phyloP scores from a whole-genome alignment of 805 yeast species.

The Teunomyces gatunensis region DNA sequence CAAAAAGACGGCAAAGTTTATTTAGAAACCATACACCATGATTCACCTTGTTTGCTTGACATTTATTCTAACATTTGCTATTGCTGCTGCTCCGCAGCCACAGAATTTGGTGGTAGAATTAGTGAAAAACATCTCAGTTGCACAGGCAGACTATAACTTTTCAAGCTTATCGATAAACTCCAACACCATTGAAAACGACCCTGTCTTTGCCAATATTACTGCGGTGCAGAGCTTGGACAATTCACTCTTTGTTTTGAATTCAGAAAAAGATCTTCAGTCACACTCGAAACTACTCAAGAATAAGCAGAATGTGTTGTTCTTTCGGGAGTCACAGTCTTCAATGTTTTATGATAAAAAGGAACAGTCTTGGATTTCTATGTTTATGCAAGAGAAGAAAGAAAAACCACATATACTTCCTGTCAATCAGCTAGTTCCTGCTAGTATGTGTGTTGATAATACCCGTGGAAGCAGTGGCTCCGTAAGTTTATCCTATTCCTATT shows the following conservation, averaged over 20 bases:
- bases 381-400: not conserved
- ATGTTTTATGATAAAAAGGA: not conserved
- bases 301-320: not conserved
- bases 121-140: not conserved
- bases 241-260: not conserved
- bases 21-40: not conserved
- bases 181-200: not conserved
- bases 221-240: not conserved
- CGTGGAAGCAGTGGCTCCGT: slow-evolving; percentile 2
- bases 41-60: not conserved
- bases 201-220: not conserved
- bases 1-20: not conserved
- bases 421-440: not conserved
- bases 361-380: not conserved
- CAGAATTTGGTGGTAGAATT: not conserved
- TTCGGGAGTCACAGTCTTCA: not conserved
- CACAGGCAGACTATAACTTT: not conserved
- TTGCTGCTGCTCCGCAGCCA: not conserved
- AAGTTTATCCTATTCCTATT: not conserved
- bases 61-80: not conserved
- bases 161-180: not conserved
- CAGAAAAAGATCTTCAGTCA: not conserved
- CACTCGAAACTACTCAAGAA: not conserved
- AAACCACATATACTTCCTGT: not conserved
- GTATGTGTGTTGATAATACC: slow-evolving; percentile 1